Evolutionary conservation across 2,329 filamentous ascomycete species (phyloP), one percentile per base, ranked within the genome.

Genomic region (Microsporum canis): DNA sequence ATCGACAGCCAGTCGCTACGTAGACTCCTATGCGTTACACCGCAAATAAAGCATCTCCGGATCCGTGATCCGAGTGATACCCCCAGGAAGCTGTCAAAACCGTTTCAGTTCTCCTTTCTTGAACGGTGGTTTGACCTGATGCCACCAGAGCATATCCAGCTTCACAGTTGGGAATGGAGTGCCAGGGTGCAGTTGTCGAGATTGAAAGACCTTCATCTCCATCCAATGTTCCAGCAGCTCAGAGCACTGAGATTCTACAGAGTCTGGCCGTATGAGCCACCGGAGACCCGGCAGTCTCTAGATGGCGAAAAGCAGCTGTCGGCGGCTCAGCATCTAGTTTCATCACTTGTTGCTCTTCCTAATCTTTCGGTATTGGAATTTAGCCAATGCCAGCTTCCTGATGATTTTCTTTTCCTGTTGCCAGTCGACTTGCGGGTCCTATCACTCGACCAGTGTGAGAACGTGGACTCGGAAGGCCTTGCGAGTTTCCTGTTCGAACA

Each of bases 391-490:
- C 86, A 85, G 2, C 78, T 88, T 38, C 80, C 90, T 62, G 81
- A 84, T 5, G 77, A 79, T 6, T 78, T 95, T 17, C 76, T 96
- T n/a, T 79, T 82, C 1, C 77, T 83, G 3, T 75, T 96, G 5
- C 89, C 91, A 0, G 78, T 76, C 8, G 80, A 77, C 2, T 78
- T 97, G 23, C 75, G 80, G 53, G 82, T 83, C 53, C 78, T 97
- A 2, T 87, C 87, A 65, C 77, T 96, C 14, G 83, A 85, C 65
- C 92, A 94, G 67, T 96, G 91, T 69, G 86, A 86, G 74, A 84
- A 88, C 63, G 74, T 96, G 7, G 84, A 80, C 3, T 87, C 89
- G 0, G 79, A 84, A 3, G 80, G 85, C 62, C 75, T 96, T 27
- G 76, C 79, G 31, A 70, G 73, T 0, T 96, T 88, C 68, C 78